These are phyloP conservation scores for Ganoderma lucidum DNA, from an alignment of 1,284 basidiomycete species.

Conservation along the genomic window DNA sequence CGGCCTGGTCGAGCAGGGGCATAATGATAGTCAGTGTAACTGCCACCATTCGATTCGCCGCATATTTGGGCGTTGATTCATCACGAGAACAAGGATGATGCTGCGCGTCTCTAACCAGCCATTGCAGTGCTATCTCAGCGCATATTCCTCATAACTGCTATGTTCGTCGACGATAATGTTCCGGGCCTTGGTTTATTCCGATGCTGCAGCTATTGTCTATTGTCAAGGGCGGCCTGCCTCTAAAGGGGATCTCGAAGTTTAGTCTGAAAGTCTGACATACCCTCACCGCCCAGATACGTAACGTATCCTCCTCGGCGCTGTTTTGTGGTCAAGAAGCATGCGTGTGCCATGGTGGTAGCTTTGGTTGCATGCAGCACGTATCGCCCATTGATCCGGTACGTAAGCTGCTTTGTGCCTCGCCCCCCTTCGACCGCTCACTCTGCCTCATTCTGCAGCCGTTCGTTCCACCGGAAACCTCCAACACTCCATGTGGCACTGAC, in stretches of 20 bases:
- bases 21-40: too few species aligned
- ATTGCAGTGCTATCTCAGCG: too few species aligned
- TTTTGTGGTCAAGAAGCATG: constrained; percentile 1
- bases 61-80: background rate
- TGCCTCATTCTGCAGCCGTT: background rate
- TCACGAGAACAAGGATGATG: background rate
- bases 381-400: background rate
- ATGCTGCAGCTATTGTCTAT: background rate
- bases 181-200: background rate
- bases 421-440: background rate
- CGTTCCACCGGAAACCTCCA: background rate
- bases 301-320: background rate
- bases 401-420: background rate
- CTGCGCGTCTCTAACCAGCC: too few species aligned
- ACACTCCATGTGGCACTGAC: background rate
- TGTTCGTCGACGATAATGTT: background rate
- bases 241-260: too few species aligned
- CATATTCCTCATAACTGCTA: background rate
- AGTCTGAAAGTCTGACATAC: background rate
- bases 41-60: background rate
- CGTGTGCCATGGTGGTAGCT: background rate
- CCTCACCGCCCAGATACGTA: background rate
- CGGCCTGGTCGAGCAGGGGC: too few species aligned
- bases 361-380: background rate
- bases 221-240: too few species aligned